These are phyloP conservation scores for Xylariaceae sp. DNA, from an alignment of 2,329 filamentous ascomycete species.

Conservation along the genomic window DNA sequence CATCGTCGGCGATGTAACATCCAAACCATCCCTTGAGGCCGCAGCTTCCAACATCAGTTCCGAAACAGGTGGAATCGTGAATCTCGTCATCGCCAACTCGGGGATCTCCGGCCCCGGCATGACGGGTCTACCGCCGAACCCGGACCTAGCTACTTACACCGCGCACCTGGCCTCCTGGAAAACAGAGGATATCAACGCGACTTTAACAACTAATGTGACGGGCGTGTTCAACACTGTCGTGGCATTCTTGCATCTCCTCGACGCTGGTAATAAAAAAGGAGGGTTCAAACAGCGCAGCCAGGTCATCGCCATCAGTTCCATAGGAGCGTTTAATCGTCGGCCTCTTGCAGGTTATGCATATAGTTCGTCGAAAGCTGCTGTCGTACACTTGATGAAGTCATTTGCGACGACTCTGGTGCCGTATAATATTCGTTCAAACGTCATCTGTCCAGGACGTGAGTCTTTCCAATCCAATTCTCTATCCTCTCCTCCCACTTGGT, in stretches of 20 bases:
- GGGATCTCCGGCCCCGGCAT: conserved; percentile 40
- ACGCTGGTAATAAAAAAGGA: conserved; percentile 45
- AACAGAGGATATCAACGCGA: conserved; percentile 53
- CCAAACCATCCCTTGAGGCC: conserved; percentile 43
- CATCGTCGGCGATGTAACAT: conserved; percentile 32
- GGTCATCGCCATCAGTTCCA: conserved; percentile 58
- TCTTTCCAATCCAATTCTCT: background rate
- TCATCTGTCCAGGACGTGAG: conserved; percentile 28
- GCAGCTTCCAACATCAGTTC: conserved; percentile 52
- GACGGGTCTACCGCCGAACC: conserved; percentile 38
- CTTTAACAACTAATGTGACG: conserved; percentile 56
- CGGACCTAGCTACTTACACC: conserved; percentile 18
- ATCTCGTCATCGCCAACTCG: conserved; percentile 55
- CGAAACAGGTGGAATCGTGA: conserved; percentile 52
- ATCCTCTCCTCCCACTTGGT: background rate
- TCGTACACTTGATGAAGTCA: conserved; percentile 62
- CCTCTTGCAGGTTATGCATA: conserved; percentile 62
- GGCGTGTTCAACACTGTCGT: conserved; percentile 60
- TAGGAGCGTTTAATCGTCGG: conserved; percentile 58
- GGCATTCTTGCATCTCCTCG: conserved; percentile 58
- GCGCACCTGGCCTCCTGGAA: conserved; percentile 16
- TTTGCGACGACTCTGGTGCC: conserved; percentile 58
- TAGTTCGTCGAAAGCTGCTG: conserved; percentile 62
- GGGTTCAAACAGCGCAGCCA: conserved; percentile 42
- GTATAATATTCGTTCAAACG: conserved; percentile 42